Evolutionary conservation across 1,139 yeast species (phyloP).

Genomic region (Candida labiduridarum): DNA sequence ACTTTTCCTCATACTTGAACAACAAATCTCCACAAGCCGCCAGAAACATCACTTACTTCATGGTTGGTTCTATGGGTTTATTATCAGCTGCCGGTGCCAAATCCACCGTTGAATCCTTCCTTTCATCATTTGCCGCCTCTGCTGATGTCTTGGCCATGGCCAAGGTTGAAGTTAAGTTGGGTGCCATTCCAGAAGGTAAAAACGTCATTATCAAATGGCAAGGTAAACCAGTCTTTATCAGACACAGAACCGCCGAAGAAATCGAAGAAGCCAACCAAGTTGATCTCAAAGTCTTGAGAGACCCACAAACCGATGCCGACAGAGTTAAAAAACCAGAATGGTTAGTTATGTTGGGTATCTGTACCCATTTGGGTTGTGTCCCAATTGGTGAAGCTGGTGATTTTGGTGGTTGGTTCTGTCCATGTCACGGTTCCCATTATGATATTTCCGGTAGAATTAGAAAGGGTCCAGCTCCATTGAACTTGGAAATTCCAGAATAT

Average conservation of each 20-base stretch:
- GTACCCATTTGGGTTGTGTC: slow-evolving; percentile 99
- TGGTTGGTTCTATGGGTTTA: slow-evolving; percentile 97
- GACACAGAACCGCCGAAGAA: slow-evolving; percentile 96
- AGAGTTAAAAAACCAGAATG: slow-evolving; percentile 98
- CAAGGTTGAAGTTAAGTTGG: slow-evolving; percentile 95
- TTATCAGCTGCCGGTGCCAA: slow-evolving; percentile 96
- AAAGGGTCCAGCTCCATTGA: slow-evolving; percentile 99
- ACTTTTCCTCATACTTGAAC: slow-evolving; percentile 81
- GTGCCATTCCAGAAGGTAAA: slow-evolving; percentile 95
- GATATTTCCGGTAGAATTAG: slow-evolving; percentile 99
- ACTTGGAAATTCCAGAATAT: slow-evolving; percentile 94
- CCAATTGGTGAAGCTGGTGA: slow-evolving; percentile 99
- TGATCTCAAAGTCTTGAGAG: slow-evolving; percentile 78
- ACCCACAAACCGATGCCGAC: slow-evolving; percentile 90
- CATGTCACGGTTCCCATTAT: slow-evolving; percentile 99
- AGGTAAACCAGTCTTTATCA: slow-evolving; percentile 99
- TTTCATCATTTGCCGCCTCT: slow-evolving; percentile 93
- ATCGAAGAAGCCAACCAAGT: slow-evolving; percentile 91
- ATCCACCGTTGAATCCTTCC: slow-evolving; percentile 95
- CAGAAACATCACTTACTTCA: slow-evolving; percentile 91
- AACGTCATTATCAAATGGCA: slow-evolving; percentile 99
- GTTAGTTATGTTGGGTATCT: slow-evolving; percentile 99
- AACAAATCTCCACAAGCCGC: slow-evolving; percentile 69
- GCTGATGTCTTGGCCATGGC: slow-evolving; percentile 99
- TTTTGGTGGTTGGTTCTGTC: slow-evolving; percentile 99